Evolutionary conservation across 1,284 basidiomycete genomes (phyloP), one percentile per base, ranked within the genome.

Genomic region (Leccinum pachyderme): DNA sequence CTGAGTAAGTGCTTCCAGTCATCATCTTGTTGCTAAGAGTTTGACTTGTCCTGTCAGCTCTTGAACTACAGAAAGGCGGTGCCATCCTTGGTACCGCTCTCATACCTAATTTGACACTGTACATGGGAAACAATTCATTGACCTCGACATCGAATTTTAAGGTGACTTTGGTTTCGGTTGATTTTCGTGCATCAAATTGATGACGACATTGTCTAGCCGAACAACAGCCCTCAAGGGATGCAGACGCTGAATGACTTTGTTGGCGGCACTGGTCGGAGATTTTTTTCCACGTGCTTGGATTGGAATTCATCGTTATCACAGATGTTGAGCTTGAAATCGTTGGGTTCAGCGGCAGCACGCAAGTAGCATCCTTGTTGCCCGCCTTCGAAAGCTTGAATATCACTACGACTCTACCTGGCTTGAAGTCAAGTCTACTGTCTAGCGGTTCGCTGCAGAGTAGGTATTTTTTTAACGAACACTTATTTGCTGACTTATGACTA

Each of bases 171-270:
- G 7, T 37, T 54, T 39, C 12, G 22, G 28, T 32, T 49, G 33
- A 37, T 49, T 46, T 22, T 37, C 4, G 24, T 11, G 2, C 22
- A 9, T n/a, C 13, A 27, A 25, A 31, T 49, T 48, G 15, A 55
- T 33, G 12, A 39, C 59, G 58, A 49, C 62, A 4, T 49, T 49
- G 25, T 66, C 45, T 56, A 86, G 78, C 79, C 89, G 8, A 90
- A 90, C 65, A 73, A 74, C 31, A 84, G 75, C 53, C 80, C 83
- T 0, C 74, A 84, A 63, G 87, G 87, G 49, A 65, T 76, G 52
- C 76, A 86, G 61, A 89, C 87, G 2, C 74, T 92, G 37, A 81
- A 84, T 59, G 81, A 89, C 44, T 92, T 89, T 64, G 81, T 91
- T 45, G 80, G 82, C n/a, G 76, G 80, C 51, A 78, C 75, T 61